These are phyloP conservation scores for Rhododendron mucronatum DNA, from an alignment of 148 eudicot genomes.

Conservation along the genomic window DNA sequence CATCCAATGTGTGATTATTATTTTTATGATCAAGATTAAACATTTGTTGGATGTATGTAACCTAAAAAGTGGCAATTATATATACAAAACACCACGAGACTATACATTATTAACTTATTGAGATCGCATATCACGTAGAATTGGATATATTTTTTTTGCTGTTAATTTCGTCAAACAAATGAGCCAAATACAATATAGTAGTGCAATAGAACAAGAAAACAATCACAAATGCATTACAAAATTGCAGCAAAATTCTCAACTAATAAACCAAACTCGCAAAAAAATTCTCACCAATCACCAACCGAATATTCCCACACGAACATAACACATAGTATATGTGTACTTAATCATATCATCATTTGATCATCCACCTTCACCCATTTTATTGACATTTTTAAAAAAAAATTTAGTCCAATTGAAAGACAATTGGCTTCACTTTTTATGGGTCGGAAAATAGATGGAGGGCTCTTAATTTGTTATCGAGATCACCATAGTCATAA, in stretches of 20 bases:
- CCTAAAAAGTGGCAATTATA: background rate
- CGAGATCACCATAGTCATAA: background rate
- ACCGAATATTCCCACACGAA: background rate
- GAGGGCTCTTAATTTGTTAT: background rate
- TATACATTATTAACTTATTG: background rate
- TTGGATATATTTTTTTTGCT: background rate
- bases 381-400: background rate
- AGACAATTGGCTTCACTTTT: background rate
- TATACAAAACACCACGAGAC: background rate
- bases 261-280: background rate
- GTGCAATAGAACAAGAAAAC: background rate
- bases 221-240: background rate
- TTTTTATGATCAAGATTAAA: background rate
- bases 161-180: background rate
- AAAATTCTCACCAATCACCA: constrained; percentile 10
- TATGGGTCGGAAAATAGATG: background rate
- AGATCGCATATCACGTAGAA: background rate
- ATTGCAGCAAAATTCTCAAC: background rate
- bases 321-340: background rate
- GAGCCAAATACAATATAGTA: background rate
- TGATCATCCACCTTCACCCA: background rate
- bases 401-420: background rate
- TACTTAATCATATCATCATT: background rate
- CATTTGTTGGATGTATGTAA: background rate
- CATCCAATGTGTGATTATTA: background rate